Evolutionary conservation across 257 asterid genomes (phyloP).

Genomic region (Solanum dulcamara): DNA sequence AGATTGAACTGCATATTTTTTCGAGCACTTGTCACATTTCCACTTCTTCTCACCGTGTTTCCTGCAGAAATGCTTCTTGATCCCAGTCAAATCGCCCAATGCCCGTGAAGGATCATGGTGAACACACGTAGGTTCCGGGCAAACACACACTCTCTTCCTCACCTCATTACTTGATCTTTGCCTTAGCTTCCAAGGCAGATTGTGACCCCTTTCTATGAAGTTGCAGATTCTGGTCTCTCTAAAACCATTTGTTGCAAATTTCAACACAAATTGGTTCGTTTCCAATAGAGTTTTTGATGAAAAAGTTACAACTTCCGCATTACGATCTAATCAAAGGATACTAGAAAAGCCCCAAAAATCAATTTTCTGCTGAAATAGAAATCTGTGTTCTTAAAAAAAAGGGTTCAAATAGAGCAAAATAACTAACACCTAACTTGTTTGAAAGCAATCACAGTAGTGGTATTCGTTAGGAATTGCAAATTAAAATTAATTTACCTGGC

Average conservation of each 20-base stretch:
- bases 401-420: not conserved
- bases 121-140: not conserved
- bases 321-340: slow-evolving; percentile 44
- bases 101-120: slow-evolving; percentile 9
- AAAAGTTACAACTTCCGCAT: slow-evolving; percentile 69
- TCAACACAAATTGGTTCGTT: slow-evolving; percentile 70
- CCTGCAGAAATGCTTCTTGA: slow-evolving; percentile 10
- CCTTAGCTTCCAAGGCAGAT: slow-evolving; percentile 79
- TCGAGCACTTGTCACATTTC: slow-evolving; percentile 1
- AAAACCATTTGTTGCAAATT: slow-evolving; percentile 77
- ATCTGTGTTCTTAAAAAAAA: not conserved
- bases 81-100: slow-evolving; percentile 8
- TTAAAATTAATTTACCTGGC: slow-evolving; percentile 44
- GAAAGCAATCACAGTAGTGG: not conserved
- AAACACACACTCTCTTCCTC: slow-evolving; percentile 9
- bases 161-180: slow-evolving; percentile 56
- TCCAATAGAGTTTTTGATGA: slow-evolving; percentile 68
- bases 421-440: not conserved
- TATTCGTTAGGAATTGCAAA: not conserved
- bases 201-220: slow-evolving; percentile 83
- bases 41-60: slow-evolving; percentile 3
- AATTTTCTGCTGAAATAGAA: not conserved
- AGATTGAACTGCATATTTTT: slow-evolving; percentile 34
- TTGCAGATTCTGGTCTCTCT: slow-evolving; percentile 85
- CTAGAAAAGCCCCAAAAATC: not conserved